Evolutionary conservation across 805 yeast genomes (phyloP).

Genomic region (Teunomyces aglyptinius): DNA sequence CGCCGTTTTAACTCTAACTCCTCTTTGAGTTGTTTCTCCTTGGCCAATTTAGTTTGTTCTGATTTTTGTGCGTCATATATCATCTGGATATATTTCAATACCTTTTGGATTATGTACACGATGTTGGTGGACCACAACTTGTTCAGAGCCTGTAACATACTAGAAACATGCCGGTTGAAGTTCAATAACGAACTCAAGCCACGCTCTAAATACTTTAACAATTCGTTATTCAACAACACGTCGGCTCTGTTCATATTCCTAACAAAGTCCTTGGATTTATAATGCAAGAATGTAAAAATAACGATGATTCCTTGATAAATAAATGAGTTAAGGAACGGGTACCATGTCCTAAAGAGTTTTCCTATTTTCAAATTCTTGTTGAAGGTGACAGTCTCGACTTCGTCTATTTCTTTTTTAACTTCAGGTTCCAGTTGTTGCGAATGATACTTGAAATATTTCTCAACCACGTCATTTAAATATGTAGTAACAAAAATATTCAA

Average conservation of each 20-base stretch:
- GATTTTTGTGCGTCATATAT: conserved; percentile 20
- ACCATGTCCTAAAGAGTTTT: conserved; percentile 36
- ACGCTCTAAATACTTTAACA: conserved; percentile 22
- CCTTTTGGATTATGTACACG: conserved; percentile 29
- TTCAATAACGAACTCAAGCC: conserved; percentile 22
- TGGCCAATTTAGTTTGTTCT: background rate
- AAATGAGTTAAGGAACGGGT: conserved; percentile 49
- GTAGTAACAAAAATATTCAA: conserved; percentile 30
- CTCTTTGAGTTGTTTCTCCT: background rate
- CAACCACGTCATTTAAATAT: conserved; percentile 21
- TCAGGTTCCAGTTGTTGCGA: conserved; percentile 1
- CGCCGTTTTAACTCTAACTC: background rate
- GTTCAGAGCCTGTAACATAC: conserved; percentile 14
- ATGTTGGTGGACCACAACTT: conserved; percentile 38
- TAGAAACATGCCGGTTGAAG: conserved; percentile 22
- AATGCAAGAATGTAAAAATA: conserved; percentile 46
- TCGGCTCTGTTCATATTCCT: conserved; percentile 16
- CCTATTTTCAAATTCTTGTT: conserved; percentile 18
- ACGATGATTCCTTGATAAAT: conserved; percentile 53
- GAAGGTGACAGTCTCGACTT: background rate
- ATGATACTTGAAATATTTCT: conserved; percentile 9
- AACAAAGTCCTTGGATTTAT: conserved; percentile 36
- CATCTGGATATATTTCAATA: conserved; percentile 25
- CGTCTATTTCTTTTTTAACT: conserved; percentile 5
- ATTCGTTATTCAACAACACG: conserved; percentile 14